Conservation (phyloP, 2,329 filamentous ascomycete species). For the Diaporthe sp. region DNA sequence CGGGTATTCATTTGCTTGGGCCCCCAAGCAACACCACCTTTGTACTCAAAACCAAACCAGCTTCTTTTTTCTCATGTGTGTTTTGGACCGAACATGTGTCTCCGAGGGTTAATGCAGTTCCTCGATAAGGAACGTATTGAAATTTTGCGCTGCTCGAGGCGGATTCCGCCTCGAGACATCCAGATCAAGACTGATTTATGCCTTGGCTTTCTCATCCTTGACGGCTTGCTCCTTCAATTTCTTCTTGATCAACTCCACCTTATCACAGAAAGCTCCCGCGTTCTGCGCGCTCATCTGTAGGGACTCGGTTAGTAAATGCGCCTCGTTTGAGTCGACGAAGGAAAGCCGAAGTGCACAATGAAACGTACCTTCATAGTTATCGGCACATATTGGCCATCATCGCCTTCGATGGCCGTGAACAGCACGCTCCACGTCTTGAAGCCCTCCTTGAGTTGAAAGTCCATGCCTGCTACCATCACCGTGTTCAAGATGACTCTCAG, state of each 20-base stretch:
- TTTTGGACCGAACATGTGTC: not conserved
- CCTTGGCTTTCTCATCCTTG: conserved; percentile 19
- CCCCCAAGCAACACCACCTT: conserved; percentile 11
- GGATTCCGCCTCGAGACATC: not conserved
- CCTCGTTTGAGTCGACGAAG: not conserved
- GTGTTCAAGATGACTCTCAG: conserved; percentile 90
- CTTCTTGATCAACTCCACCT: conserved; percentile 64
- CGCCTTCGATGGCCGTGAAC: conserved; percentile 74
- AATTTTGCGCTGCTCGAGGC: not conserved
- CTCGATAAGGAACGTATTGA: not conserved
- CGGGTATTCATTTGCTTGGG: conserved; percentile 40
- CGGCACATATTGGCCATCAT: conserved; percentile 67
- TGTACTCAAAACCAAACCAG: conserved; percentile 29
- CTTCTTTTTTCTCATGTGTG: not conserved
- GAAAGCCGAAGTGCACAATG: not conserved
- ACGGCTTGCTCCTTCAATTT: conserved; percentile 54
- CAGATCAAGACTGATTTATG: not conserved
- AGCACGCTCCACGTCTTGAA: conserved; percentile 79
- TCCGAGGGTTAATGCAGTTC: not conserved
- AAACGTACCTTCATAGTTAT: conserved; percentile 72
- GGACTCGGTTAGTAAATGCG: not conserved
- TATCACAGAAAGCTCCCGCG: conserved; percentile 66
- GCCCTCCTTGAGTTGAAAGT: conserved; percentile 82
- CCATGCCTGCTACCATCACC: conserved; percentile 82
- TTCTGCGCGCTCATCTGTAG: conserved; percentile 67